Evolutionary conservation across 176 grass and related monocot species (phyloP).

Genomic region (Chloris gayana): DNA sequence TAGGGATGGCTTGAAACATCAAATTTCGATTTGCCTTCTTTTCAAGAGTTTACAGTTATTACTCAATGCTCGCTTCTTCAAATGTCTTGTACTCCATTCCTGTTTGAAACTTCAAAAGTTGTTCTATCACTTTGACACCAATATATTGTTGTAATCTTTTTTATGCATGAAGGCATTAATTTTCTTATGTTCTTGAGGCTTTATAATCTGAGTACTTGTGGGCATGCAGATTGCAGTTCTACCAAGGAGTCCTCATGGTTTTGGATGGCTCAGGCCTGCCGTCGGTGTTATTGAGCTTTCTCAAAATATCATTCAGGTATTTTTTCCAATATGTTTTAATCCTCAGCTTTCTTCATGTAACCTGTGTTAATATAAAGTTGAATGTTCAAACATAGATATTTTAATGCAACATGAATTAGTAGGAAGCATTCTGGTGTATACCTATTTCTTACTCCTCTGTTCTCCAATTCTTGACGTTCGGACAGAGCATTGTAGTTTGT

Average conservation of each 20-base stretch:
- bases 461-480: too few species aligned
- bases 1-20: conserved; percentile 4
- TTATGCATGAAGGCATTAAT: neutral
- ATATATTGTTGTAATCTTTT: neutral
- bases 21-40: neutral
- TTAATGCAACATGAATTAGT: neutral
- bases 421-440: neutral
- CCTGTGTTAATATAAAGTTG: neutral
- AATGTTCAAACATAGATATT: neutral
- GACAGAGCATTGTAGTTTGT: too few species aligned
- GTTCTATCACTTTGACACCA: neutral
- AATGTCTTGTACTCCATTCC: neutral
- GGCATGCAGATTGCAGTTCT: conserved; percentile 83
- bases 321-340: neutral
- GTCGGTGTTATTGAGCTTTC: conserved; percentile 96
- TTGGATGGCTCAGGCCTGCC: conserved; percentile 97
- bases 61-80: neutral
- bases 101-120: neutral
- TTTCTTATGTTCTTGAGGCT: neutral
- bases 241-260: conserved; percentile 68
- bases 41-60: conserved; percentile 16
- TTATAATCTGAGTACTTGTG: conserved; percentile 3
- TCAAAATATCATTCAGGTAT: conserved; percentile 95
- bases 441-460: too few species aligned
- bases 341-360: conserved; percentile 13